Base-by-base conservation (phyloP, 2,329 filamentous ascomycete species). In the Aschersonia sp. region DNA sequence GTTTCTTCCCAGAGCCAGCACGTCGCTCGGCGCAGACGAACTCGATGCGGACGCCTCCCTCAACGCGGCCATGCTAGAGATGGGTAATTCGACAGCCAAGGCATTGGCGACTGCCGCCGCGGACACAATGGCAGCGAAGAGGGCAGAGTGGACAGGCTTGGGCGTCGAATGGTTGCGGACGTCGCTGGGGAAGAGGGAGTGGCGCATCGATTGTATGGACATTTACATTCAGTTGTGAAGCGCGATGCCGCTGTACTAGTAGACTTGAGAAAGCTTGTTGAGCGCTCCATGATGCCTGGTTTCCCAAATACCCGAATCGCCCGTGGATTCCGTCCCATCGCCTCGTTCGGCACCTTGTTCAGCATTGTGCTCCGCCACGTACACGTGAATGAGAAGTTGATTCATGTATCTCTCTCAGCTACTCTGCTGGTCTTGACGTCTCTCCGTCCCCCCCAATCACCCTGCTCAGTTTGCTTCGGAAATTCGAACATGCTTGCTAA, bases 181-280 rank as follows among this genome's bases (percentile, higher is more conserved):
- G 58, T 65, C 94, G 46, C 65, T 95, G 46, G 89, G 88, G 4
- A 79, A 79, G 64, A 79, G 85, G 57, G 89, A 96, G 63, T 94
- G 90, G 86, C 78, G 85, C 56, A 77, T 98, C 53, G 87, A 90
- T 49, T 96, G 89, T 63, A 75, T 98, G 65, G 88, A 95, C 64
- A 78, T 97, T 32, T 81, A 89, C 57, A 79, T 97, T 47, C 73
- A 86, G 53, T 68, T 95, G 42, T 55, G 46, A 53, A 30, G 30
- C 30, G 39, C 22, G 2, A 3, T n/a, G n/a, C n/a, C n/a, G n/a
- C n/a, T 22, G 22, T 22, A 22, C 22, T 22, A 22, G 2, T 22
- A 22, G 22, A 22, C 22, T 22, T 22, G 22, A 22, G 22, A 22
- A 22, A 22, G 22, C 22, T 22, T 22, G 22, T 22, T 22, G 22